These are phyloP conservation scores for Cantharellus anzutake DNA, from an alignment of 768 basidiomycete species.

Conservation along the genomic window DNA sequence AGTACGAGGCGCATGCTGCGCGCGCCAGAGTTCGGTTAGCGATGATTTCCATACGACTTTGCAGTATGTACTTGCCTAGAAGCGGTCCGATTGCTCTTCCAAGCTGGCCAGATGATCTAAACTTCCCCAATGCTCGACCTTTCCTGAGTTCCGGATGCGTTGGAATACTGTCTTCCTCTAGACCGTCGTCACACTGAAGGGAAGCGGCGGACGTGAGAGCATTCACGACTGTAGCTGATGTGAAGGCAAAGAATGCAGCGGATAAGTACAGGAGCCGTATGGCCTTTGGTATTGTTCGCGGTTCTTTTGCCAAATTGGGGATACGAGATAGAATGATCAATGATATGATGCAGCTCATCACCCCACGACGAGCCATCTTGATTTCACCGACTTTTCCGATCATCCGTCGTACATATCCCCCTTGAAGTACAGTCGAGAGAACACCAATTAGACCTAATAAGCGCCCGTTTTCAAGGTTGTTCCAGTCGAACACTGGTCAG, in stretches of 20 bases:
- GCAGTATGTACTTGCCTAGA: constrained; percentile 35
- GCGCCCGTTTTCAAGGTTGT: constrained; percentile 70
- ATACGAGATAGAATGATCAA: constrained; percentile 55
- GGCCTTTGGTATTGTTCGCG: constrained; percentile 16
- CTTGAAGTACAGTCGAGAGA: constrained; percentile 76
- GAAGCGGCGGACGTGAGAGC: constrained; percentile 82
- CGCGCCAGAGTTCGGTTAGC: background rate
- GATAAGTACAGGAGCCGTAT: constrained; percentile 36
- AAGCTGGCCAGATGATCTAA: constrained; percentile 85
- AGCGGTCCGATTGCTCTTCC: constrained; percentile 86
- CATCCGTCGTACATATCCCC: constrained; percentile 79
- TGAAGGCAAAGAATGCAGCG: constrained; percentile 77
- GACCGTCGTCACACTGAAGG: constrained; percentile 65
- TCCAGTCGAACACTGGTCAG: constrained; percentile 63
- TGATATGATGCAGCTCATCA: constrained; percentile 48
- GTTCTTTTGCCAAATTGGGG: constrained; percentile 31
- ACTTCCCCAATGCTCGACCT: constrained; percentile 66
- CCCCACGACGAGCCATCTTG: constrained; percentile 66
- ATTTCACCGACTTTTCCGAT: constrained; percentile 61
- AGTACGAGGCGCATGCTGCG: constrained; percentile 69
- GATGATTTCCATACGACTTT: background rate
- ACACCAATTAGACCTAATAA: constrained; percentile 80
- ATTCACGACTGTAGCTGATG: constrained; percentile 89
- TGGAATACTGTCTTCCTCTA: constrained; percentile 31
- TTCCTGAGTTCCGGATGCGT: constrained; percentile 59